Percentiles rank a stretch among this genome's conserved stretches.
Evolutionary conservation across 495 filamentous ascomycete species (phyloP).

Genomic region (Penicillium argentinense): DNA sequence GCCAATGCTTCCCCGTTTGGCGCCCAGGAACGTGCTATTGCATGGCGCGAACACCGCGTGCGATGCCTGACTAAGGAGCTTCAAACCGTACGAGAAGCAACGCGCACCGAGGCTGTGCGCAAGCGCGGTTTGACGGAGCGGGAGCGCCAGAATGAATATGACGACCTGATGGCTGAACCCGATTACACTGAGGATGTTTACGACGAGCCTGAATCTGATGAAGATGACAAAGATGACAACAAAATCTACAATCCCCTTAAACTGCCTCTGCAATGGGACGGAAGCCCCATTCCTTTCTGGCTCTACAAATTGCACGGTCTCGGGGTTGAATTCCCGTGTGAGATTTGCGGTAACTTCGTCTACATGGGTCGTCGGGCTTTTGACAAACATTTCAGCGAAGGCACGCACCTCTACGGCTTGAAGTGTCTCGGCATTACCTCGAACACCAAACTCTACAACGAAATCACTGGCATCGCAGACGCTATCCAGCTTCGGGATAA

Average conservation of each 20-base stretch:
- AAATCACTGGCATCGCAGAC: slow-evolving; percentile 90
- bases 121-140: slow-evolving; percentile 94
- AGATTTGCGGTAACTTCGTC: slow-evolving; percentile 96
- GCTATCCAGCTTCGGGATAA: slow-evolving; percentile 90
- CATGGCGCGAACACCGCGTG: slow-evolving; percentile 82
- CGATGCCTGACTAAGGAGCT: slow-evolving; percentile 74
- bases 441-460: slow-evolving; percentile 86
- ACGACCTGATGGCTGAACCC: slow-evolving; percentile 72
- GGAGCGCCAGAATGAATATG: slow-evolving; percentile 87
- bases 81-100: slow-evolving; percentile 77
- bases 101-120: slow-evolving; percentile 87
- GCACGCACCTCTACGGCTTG: slow-evolving; percentile 85
- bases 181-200: slow-evolving; percentile 46
- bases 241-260: slow-evolving; percentile 95
- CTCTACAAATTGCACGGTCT: slow-evolving; percentile 95
- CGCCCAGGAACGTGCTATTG: slow-evolving; percentile 87
- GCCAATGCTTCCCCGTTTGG: slow-evolving; percentile 36
- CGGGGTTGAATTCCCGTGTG: slow-evolving; percentile 91
- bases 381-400: slow-evolving; percentile 97
- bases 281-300: slow-evolving; percentile 98
- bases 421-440: slow-evolving; percentile 87
- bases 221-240: slow-evolving; percentile 72
- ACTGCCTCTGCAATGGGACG: slow-evolving; percentile 93
- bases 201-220: slow-evolving; percentile 65
- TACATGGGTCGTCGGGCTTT: slow-evolving; percentile 96